Percentiles rank a stretch among this genome's conserved stretches.
Evolutionary conservation across 2,329 filamentous ascomycete genomes (phyloP).

Genomic region (Aureobasidium uvarum): DNA sequence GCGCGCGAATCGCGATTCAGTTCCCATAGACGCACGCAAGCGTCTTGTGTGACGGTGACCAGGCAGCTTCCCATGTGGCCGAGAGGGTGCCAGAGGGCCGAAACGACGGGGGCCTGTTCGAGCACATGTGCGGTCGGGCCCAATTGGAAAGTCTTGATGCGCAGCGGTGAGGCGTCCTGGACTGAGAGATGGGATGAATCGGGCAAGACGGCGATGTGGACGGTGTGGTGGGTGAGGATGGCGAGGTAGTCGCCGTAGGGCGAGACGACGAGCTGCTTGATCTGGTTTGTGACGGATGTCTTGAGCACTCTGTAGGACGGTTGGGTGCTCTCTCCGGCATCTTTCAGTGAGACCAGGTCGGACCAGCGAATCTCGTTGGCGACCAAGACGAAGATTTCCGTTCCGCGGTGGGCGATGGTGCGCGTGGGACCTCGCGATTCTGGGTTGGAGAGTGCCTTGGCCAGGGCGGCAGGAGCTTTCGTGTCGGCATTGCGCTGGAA

Average conservation of each 20-base stretch:
- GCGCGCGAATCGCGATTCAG: constrained; percentile 77
- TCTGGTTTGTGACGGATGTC: constrained; percentile 74
- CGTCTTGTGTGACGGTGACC: constrained; percentile 84
- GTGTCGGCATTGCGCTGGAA: constrained; percentile 55
- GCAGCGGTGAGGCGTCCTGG: constrained; percentile 66
- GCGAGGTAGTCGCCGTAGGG: constrained; percentile 79
- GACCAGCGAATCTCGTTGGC: constrained; percentile 92
- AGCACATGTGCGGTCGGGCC: constrained; percentile 90
- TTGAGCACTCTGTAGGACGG: constrained; percentile 55
- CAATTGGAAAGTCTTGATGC: constrained; percentile 84
- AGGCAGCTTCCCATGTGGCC: constrained; percentile 77
- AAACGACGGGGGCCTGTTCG: constrained; percentile 74
- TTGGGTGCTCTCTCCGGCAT: constrained; percentile 33
- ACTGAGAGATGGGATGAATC: constrained; percentile 72
- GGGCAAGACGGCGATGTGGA: constrained; percentile 83
- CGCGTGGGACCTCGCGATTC: constrained; percentile 45
- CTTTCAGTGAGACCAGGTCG: constrained; percentile 77
- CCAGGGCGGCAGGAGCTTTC: constrained; percentile 27
- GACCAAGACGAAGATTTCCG: constrained; percentile 83
- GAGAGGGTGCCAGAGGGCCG: constrained; percentile 88
- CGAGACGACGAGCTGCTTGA: constrained; percentile 80
- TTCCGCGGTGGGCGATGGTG: constrained; percentile 76
- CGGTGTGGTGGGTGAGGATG: constrained; percentile 80
- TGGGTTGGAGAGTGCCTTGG: constrained; percentile 20
- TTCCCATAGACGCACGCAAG: constrained; percentile 88